These are phyloP conservation scores for Pugionium cornutum DNA, from an alignment of 345 rosid species.

Conservation along the genomic window DNA sequence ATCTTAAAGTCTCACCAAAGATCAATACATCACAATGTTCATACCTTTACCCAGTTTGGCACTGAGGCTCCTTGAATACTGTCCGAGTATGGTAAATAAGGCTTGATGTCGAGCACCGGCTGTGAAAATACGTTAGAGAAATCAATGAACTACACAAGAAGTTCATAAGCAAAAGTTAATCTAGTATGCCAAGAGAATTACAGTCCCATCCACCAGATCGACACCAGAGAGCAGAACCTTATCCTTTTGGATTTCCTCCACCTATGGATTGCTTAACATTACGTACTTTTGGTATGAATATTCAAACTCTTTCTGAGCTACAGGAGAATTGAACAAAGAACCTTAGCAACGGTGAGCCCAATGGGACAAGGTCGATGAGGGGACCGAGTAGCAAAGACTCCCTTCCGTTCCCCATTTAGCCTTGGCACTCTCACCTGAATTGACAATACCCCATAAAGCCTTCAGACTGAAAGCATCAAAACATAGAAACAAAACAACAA, in stretches of 20 bases:
- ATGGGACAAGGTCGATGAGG: conserved; percentile 95
- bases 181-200: conserved; percentile 42
- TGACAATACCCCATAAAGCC: conserved; percentile 33
- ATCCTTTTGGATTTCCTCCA: conserved; percentile 74
- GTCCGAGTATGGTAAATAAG: conserved; percentile 87
- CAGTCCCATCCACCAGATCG: conserved; percentile 95
- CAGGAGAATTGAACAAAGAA: conserved; percentile 21
- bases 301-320: not conserved
- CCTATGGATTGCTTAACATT: conserved; percentile 42
- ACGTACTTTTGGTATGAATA: not conserved
- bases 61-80: conserved; percentile 66
- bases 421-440: conserved; percentile 92
- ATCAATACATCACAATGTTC: not conserved
- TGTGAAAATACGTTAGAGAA: conserved; percentile 39
- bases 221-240: conserved; percentile 81
- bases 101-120: conserved; percentile 90
- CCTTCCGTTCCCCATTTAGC: conserved; percentile 74
- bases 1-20: conserved; percentile 13
- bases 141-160: conserved; percentile 4
- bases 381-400: conserved; percentile 87
- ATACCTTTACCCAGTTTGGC: conserved; percentile 85
- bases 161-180: not conserved
- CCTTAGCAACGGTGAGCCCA: conserved; percentile 94
- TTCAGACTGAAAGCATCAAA: conserved; percentile 31
- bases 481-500: not conserved